A percentile compares a stretch with the other conserved stretches of the same genome.
Evolutionary conservation across 768 basidiomycete species (phyloP).

Genomic region (Russula compacta): DNA sequence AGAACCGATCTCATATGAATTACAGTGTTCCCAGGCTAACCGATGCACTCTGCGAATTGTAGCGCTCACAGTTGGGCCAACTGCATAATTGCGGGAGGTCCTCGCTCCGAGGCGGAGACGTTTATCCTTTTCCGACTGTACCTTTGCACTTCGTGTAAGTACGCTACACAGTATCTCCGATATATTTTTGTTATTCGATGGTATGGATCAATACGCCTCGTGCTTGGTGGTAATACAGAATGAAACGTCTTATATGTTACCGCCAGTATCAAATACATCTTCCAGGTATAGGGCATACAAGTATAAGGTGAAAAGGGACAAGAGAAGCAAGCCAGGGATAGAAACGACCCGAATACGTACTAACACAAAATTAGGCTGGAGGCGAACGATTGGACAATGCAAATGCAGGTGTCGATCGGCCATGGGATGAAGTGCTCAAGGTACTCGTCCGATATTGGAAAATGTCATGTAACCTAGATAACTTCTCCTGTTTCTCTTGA

Average conservation of each 20-base stretch:
- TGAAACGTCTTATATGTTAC: conserved; percentile 1
- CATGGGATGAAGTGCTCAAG: conserved; percentile 35
- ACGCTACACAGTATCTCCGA: not conserved
- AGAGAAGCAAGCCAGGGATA: not conserved
- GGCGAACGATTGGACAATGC: conserved; percentile 7
- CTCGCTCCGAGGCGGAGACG: not conserved
- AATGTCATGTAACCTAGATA: conserved; percentile 69
- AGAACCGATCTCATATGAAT: not conserved
- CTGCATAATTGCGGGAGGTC: not conserved
- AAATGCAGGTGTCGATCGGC: conserved; percentile 16
- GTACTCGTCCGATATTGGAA: conserved; percentile 78
- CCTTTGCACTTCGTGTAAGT: not conserved
- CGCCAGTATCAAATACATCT: conserved; percentile 9
- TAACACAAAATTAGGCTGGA: not conserved
- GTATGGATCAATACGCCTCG: not conserved
- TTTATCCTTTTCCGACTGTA: not conserved
- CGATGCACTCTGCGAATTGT: not conserved
- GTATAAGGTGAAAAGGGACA: not conserved
- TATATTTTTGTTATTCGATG: not conserved
- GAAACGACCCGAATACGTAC: not conserved
- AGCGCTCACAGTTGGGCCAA: not conserved
- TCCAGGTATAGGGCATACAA: conserved; percentile 15
- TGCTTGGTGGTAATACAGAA: conserved; percentile 5
- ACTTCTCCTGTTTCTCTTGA: conserved; percentile 45
- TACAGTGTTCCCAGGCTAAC: not conserved